A percentile compares a stretch with the other conserved stretches of the same genome.
Conservation (phyloP, 2,329 filamentous ascomycete species). For the Tolypocladium tropicale region DNA sequence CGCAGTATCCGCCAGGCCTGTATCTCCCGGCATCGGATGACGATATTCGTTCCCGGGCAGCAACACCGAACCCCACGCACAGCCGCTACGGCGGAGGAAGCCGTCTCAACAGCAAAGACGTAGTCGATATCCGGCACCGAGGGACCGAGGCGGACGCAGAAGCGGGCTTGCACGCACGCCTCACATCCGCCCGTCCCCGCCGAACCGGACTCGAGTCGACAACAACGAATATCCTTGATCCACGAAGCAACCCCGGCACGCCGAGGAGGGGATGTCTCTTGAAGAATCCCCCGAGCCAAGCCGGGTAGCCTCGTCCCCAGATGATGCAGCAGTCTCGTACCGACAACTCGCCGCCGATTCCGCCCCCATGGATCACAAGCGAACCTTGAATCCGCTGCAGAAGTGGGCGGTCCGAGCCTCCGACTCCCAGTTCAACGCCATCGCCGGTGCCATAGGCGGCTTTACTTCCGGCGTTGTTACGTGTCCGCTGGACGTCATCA, state of each 20-base stretch:
- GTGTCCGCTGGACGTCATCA: conserved; percentile 96
- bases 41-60: background rate
- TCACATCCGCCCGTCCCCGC: background rate
- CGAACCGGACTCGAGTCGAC: background rate
- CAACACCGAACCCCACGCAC: background rate
- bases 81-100: background rate
- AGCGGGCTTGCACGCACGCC: background rate
- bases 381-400: conserved; percentile 35
- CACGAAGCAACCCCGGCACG: background rate
- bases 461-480: conserved; percentile 91
- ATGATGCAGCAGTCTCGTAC: conserved; percentile 27
- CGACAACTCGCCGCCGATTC: conserved; percentile 14
- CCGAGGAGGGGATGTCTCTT: conserved; percentile 38
- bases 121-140: background rate
- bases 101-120: background rate
- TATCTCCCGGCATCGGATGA: conserved; percentile 12
- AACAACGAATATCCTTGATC: background rate
- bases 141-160: background rate
- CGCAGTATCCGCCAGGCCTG: conserved; percentile 38
- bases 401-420: conserved; percentile 46
- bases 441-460: conserved; percentile 80
- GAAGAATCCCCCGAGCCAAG: conserved; percentile 29
- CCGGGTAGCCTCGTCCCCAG: conserved; percentile 18
- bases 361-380: conserved; percentile 18
- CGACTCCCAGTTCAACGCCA: conserved; percentile 63